Evolutionary conservation across 2,329 filamentous ascomycete genomes (phyloP).

Genomic region (Cladosporium sphaerospermum): DNA sequence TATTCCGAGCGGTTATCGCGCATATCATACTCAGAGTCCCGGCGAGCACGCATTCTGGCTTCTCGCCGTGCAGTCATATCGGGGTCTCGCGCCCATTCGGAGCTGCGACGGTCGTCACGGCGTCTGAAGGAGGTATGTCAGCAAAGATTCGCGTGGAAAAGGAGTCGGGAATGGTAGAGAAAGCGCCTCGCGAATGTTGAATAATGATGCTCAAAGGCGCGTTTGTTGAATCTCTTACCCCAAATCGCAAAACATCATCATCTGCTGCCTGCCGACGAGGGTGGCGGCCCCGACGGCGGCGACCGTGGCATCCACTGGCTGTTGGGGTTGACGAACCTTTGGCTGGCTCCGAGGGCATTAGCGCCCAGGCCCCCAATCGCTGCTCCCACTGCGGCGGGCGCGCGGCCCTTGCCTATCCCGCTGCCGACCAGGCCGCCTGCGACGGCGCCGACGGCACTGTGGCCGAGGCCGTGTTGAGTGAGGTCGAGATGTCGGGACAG

Average conservation of each 20-base stretch:
- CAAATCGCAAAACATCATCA: neutral
- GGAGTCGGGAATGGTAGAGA: neutral
- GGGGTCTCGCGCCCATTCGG: neutral
- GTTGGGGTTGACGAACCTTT: constrained; percentile 21
- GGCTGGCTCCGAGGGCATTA: constrained; percentile 26
- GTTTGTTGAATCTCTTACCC: constrained; percentile 7
- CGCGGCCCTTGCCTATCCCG: constrained; percentile 22
- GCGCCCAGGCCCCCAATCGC: constrained; percentile 25
- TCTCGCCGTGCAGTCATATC: neutral
- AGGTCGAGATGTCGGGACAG: constrained; percentile 19
- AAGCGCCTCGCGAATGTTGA: too few relatives aligned
- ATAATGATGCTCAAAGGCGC: too few relatives aligned
- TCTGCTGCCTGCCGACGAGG: neutral
- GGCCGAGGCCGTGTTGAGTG: constrained; percentile 22
- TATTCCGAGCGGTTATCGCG: constrained; percentile 1
- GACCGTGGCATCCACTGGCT: neutral
- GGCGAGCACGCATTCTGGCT: neutral
- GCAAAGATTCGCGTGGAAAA: neutral
- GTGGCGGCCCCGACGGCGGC: constrained; percentile 1
- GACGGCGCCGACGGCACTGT: constrained; percentile 24
- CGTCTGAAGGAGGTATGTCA: neutral
- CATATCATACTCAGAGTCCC: neutral
- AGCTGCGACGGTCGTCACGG: neutral
- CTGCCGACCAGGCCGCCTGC: constrained; percentile 26
- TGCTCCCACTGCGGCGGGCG: constrained; percentile 22